phyloP scores from a whole-genome alignment of 306 rosid species.

The Oxytropis ochrocephala region DNA sequence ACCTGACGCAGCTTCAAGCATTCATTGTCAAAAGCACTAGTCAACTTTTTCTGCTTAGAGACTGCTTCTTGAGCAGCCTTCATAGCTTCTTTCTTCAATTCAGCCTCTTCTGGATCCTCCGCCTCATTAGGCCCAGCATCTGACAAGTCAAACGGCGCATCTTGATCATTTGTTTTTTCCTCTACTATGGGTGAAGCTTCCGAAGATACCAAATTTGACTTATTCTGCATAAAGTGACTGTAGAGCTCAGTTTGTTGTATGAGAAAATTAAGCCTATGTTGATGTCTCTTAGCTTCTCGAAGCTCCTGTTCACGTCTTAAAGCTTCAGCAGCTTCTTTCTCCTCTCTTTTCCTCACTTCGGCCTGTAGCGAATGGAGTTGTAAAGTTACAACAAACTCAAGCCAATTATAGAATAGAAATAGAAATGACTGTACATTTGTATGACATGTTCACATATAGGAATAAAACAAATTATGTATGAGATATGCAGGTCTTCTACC shows the following conservation, averaged over 20 bases:
- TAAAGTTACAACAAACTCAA: background rate
- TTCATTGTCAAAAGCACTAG: conserved; percentile 77
- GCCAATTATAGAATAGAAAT: background rate
- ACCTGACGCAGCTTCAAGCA: conserved; percentile 70
- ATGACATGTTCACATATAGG: background rate
- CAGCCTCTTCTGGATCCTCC: conserved; percentile 83
- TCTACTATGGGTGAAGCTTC: conserved; percentile 47
- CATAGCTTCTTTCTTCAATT: conserved; percentile 83
- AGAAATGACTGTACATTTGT: background rate
- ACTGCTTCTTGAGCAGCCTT: conserved; percentile 98
- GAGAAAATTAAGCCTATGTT: conserved; percentile 93
- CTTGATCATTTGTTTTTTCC: conserved; percentile 48
- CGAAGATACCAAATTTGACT: conserved; percentile 60
- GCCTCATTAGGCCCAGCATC: conserved; percentile 47
- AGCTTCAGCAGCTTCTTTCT: conserved; percentile 92
- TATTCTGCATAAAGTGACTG: conserved; percentile 96
- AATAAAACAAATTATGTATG: background rate
- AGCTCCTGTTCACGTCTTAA: conserved; percentile 88
- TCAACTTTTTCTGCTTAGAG: conserved; percentile 74
- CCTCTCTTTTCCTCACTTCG: conserved; percentile 85
- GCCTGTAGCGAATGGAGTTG: conserved; percentile 38
- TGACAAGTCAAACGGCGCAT: conserved; percentile 33
- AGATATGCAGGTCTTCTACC: background rate
- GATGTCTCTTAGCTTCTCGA: conserved; percentile 95
- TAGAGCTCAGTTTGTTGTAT: conserved; percentile 92